Evolutionary conservation across 148 eudicot genomes (phyloP).

Genomic region (Cornus suecica): DNA sequence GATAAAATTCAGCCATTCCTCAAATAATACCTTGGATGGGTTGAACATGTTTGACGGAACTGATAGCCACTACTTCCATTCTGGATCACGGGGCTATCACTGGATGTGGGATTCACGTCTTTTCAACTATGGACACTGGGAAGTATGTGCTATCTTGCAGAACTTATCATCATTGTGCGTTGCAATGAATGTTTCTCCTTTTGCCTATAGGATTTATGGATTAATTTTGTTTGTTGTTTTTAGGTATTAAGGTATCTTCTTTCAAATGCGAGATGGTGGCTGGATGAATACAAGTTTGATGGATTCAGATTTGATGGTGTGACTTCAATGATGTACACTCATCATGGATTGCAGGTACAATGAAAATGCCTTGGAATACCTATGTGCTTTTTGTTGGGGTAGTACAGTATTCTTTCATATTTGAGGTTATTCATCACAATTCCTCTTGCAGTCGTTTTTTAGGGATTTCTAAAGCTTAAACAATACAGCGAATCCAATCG

Average conservation of each 20-base stretch:
- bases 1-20: slow-evolving; percentile 70
- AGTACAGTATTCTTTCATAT: neutral
- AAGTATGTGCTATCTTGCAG: slow-evolving; percentile 45
- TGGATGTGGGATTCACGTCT: slow-evolving; percentile 99
- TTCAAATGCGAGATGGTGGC: slow-evolving; percentile 99
- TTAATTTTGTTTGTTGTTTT: slow-evolving; percentile 18
- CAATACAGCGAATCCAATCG: too few species aligned
- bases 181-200: neutral
- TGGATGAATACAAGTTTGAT: slow-evolving; percentile 96
- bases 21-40: slow-evolving; percentile 87
- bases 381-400: neutral
- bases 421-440: neutral
- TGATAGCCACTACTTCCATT: slow-evolving; percentile 93
- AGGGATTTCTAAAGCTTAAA: too few species aligned
- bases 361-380: neutral
- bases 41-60: slow-evolving; percentile 98
- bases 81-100: slow-evolving; percentile 91
- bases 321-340: slow-evolving; percentile 99
- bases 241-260: slow-evolving; percentile 93
- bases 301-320: slow-evolving; percentile 99
- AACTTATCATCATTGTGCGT: neutral
- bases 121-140: slow-evolving; percentile 94
- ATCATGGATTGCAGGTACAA: slow-evolving; percentile 89
- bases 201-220: neutral
- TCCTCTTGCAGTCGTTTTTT: too few species aligned